Base-by-base conservation (phyloP, 2,329 filamentous ascomycete genomes). In the Aschersonia sp. region DNA sequence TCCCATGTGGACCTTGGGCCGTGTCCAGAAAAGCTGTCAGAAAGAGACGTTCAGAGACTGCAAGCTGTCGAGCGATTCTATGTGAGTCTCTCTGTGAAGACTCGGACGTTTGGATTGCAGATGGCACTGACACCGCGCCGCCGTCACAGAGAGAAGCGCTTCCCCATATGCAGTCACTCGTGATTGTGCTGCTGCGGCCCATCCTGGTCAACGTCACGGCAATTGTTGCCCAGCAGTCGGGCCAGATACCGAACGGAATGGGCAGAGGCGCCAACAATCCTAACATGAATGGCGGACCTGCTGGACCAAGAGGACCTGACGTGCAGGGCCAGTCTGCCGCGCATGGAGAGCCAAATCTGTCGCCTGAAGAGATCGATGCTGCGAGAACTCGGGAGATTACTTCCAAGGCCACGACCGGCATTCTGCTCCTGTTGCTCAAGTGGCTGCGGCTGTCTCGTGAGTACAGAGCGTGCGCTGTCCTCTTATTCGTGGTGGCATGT, bases 371-470 rank as follows among this genome's bases (percentile, higher is more conserved):
- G 56, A 66, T 94, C 12, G 89, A 97, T 62, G 80, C 82, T 41
- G 75, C 85, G 47, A 77, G 94, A 45, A 81, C 79, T 12, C 79
- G 90, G 48, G 92, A 98, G 63, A 89, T 98, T 46, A 84, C 84
- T 10, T 80, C 83, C 30, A 97, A 97, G 64, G 90, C 90, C 0
- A 83, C 95, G 29, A 92, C 88, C n/a, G 89, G 85, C 1, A 84
- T 88, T 48, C 68, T 98, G 31, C 69, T 98, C 31, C 70, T 95
- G n/a, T 66, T 97, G 43, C 62, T 97, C 51, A 98, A 97, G 65
- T 98, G 92, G 92, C 83, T 97, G 57, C 94, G 95, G 62, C 71
- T 94, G 47, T 96, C 88, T 49, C 92, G 87, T 94, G 70, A 71
- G 86, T 61, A 37, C 33, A 37, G 33, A 7, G 33, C 8, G 7